Evolutionary conservation across 108 stramenopile species (phyloP).

Genomic region (Aurantiochytrium sp.): DNA sequence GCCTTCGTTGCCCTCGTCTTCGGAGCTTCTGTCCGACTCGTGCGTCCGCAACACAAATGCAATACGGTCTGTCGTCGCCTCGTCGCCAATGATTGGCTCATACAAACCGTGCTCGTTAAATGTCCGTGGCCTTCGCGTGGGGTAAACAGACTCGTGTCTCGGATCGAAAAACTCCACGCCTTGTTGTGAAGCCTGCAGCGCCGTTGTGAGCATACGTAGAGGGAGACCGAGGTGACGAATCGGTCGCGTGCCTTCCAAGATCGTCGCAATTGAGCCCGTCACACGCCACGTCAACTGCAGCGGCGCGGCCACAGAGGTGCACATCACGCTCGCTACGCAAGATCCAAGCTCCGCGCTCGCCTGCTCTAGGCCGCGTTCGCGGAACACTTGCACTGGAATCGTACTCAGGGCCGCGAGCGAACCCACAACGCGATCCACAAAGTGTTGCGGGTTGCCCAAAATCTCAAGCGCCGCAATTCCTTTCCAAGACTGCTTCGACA

Average conservation of each 20-base stretch:
- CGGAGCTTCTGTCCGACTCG: no score
- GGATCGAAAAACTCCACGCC: constrained; percentile 12
- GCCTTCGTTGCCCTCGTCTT: no score
- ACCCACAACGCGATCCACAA: background rate
- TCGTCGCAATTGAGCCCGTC: background rate
- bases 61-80: background rate
- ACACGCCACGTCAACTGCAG: background rate
- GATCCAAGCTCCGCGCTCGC: background rate
- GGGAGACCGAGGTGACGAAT: background rate
- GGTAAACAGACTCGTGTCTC: background rate
- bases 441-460: background rate
- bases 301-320: background rate
- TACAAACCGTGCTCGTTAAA: background rate
- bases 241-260: background rate
- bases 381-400: background rate
- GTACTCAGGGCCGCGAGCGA: background rate
- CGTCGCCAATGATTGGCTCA: background rate
- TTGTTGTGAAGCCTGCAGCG: background rate
- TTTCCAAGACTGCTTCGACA: constrained; percentile 12
- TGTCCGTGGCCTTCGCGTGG: background rate
- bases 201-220: background rate
- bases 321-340: background rate
- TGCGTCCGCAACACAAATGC: no score
- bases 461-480: constrained; percentile 15
- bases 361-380: background rate